Base-by-base conservation (phyloP, 2,329 filamentous ascomycete genomes). In the Penicillium sp. region DNA sequence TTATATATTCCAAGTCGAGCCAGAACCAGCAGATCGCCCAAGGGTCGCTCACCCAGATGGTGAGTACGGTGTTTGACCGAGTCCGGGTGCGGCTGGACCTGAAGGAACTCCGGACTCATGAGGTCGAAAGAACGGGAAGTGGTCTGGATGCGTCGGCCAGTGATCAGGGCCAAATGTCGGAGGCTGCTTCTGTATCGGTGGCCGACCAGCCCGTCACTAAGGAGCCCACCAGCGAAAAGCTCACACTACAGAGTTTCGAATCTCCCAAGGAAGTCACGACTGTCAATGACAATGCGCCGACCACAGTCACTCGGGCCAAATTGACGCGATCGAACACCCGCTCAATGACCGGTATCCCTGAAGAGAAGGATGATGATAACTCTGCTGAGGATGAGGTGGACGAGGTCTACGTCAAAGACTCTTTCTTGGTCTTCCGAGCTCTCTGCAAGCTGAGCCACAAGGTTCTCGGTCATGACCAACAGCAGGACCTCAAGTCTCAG, bases 371-470 rank as follows among this genome's bases (percentile, higher is more conserved):
- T 44, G 55, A 62, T 20, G 70, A 77, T 48, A 62, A 64, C 5
- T 63, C 68, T 20, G 63, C 70, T 4, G 82, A 85, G 52, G 82
- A 84, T 47, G 83, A 86, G 53, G 91, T 96, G 68, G 94, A 99
- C 66, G 94, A 99, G 69, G 90, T 97, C 18, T 97, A 95, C 69
- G 91, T 97, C 63, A 89, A 94, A 62, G 94, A 99, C 74, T 92
- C 94, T 9, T 99, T 97, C 71, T 82, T 99, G 20, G 91, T 99
- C 41, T 97, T 99, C 76, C 84, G 94, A 28, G 96, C 94, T 3
- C 94, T 99, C 76, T 99, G 95, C 79, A 96, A 96, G 73, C 79
- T 99, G 41, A 96, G 92, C 53, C 96, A 92, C 56, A 99, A 99
- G 70, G 78, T 91, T 36, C 79, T 99, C 24, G 85, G 89, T 8